These are phyloP conservation scores for Diaporthe velutina DNA, from an alignment of 2,329 filamentous ascomycete species.

Conservation along the genomic window DNA sequence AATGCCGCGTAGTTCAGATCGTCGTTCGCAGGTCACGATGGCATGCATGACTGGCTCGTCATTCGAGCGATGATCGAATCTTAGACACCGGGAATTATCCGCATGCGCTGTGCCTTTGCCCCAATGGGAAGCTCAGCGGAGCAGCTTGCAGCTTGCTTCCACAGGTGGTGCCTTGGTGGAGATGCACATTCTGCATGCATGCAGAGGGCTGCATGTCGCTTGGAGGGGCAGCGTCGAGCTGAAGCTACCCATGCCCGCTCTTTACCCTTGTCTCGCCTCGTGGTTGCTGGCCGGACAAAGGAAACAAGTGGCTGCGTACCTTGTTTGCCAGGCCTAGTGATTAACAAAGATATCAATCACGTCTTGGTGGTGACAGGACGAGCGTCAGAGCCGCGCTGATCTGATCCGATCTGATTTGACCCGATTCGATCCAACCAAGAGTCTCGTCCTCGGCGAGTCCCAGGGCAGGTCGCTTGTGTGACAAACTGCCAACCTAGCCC, in stretches of 20 bases:
- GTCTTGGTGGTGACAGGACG: not conserved
- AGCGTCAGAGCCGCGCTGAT: conserved; percentile 18
- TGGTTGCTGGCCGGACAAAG: conserved; percentile 31
- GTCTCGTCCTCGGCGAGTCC: not conserved
- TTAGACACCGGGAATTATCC: conserved; percentile 29
- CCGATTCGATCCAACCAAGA: not conserved
- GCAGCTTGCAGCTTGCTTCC: conserved; percentile 4
- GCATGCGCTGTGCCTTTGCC: conserved; percentile 34
- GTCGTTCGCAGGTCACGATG: conserved; percentile 28
- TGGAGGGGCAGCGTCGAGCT: conserved; percentile 35
- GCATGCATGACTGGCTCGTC: conserved; percentile 21
- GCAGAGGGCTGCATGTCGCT: conserved; percentile 33
- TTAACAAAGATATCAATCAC: not conserved
- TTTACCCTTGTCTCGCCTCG: conserved; percentile 36
- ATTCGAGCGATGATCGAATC: conserved; percentile 37
- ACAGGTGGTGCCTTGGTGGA: conserved; percentile 32
- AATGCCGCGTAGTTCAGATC: conserved; percentile 18
- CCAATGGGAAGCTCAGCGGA: conserved; percentile 36
- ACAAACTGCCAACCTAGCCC: not conserved
- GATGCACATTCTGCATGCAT: conserved; percentile 27
- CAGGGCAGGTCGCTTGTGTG: not conserved
- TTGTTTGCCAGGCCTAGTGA: not conserved
- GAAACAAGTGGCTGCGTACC: not conserved
- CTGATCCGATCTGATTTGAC: not conserved
- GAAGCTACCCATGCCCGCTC: conserved; percentile 34